A percentile compares a stretch with the other conserved stretches of the same genome.
Evolutionary conservation across 1,284 basidiomycete genomes (phyloP).

Genomic region (Pterulicium gracile): DNA sequence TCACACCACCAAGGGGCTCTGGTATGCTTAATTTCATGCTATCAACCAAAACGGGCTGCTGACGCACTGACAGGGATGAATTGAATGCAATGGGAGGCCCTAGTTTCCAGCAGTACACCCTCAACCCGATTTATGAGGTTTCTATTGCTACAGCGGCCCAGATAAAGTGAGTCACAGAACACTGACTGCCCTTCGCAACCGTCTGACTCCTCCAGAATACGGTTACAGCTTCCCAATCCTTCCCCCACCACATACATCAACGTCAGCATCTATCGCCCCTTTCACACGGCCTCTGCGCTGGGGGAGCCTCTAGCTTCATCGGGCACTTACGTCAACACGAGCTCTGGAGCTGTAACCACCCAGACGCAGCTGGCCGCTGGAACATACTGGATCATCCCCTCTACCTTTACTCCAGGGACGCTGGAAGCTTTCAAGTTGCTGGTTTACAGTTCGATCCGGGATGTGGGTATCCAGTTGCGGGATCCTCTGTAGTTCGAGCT

Average conservation of each 20-base stretch:
- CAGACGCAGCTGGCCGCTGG: slow-evolving; percentile 42
- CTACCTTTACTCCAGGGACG: slow-evolving; percentile 56
- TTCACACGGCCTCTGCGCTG: slow-evolving; percentile 16
- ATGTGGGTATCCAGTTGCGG: slow-evolving; percentile 8
- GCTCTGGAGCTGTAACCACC: slow-evolving; percentile 59
- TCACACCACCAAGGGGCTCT: slow-evolving; percentile 53
- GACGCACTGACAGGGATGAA: slow-evolving; percentile 30
- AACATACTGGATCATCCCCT: slow-evolving; percentile 63
- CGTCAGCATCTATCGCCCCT: slow-evolving; percentile 42
- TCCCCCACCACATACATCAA: slow-evolving; percentile 41
- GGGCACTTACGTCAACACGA: slow-evolving; percentile 66
- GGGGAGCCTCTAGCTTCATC: slow-evolving; percentile 51
- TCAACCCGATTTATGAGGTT: slow-evolving; percentile 65
- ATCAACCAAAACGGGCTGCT: not conserved
- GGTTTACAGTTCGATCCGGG: slow-evolving; percentile 39
- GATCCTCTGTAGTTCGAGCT: not conserved
- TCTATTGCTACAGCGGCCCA: slow-evolving; percentile 40
- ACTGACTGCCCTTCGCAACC: slow-evolving; percentile 1
- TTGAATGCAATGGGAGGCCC: slow-evolving; percentile 56
- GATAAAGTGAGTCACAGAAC: slow-evolving; percentile 40
- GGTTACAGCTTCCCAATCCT: slow-evolving; percentile 47
- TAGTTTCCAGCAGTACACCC: slow-evolving; percentile 45
- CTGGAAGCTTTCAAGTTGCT: slow-evolving; percentile 49
- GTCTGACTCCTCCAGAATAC: slow-evolving; percentile 32
- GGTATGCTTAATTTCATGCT: slow-evolving; percentile 34